Evolutionary conservation across 768 basidiomycete genomes (phyloP), one percentile per base, ranked within the genome.

Genomic region (Phaeolepiota aurea): DNA sequence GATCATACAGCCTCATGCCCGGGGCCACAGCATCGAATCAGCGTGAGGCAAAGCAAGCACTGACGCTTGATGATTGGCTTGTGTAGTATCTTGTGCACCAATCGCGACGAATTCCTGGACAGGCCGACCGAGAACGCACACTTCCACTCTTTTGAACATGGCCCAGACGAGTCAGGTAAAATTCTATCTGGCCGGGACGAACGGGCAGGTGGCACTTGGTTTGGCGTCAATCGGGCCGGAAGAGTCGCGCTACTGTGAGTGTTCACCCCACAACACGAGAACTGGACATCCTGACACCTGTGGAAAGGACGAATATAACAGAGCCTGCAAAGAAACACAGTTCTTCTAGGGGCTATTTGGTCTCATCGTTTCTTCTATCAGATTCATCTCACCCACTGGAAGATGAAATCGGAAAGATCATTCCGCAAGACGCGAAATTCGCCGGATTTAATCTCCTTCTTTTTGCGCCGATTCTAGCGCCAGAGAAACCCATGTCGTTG

Each of bases 381-480:
- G 62, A 71, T 54, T 59, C 68, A 40, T 55, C 65, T 39, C 53
- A 55, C 45, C 59, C 68, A 20, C 58, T 85, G 37, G 66, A 75
- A 48, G 68, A 71, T 38, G 67, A 75, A 53, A 59, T 72, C 30
- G 61, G 63, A 39, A 62, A 54, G 50, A 64, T 79, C 40, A 58
- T 71, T 37, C 64, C 69, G 45, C 55, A 59, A 41, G 70, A 76
- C 45, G 62, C 68, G 12, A 57, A 63, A 49, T 87, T 78, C 55
- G 82, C 87, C 35, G 88, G 88, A 2, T 90, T 91, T 71, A 90
- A 89, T 58, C 56, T 89, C 20, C 64, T 88, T 44, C 72, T 88
- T 44, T 65, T 90, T 43, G 63, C 72, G 16, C 73, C 79, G 47
- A 37, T 51, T 41, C 37, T 49, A 41, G 47, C 49, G 42, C 51